Percentiles rank a stretch among this genome's conserved stretches.
phyloP scores from a whole-genome alignment of 805 yeast genomes.

The Ogataea dorogensis region DNA sequence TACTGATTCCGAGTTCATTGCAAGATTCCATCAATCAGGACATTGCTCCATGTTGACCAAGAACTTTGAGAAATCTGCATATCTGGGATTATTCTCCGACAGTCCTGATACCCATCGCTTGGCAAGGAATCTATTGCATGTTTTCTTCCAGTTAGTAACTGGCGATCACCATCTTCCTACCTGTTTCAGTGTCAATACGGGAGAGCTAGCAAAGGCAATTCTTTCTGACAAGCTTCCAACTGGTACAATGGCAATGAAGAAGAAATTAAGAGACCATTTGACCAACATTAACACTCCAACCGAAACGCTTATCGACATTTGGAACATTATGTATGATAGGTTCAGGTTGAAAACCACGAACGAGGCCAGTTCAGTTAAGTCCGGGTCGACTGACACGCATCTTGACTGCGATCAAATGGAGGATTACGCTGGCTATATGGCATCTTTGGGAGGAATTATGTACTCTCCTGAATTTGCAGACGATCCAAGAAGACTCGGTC shows the following conservation, averaged over 20 bases:
- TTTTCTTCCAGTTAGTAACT: constrained; percentile 24
- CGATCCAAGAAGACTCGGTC: constrained; percentile 29
- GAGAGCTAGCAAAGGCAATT: constrained; percentile 42
- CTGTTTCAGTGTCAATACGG: constrained; percentile 33
- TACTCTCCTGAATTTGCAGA: constrained; percentile 33
- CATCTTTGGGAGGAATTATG: constrained; percentile 67
- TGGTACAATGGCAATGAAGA: constrained; percentile 73
- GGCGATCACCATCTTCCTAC: constrained; percentile 20
- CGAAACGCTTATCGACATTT: constrained; percentile 39
- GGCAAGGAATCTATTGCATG: constrained; percentile 41
- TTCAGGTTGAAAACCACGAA: constrained; percentile 12
- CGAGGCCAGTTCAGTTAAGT: constrained; percentile 9
- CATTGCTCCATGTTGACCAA: constrained; percentile 36
- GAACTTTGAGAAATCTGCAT: constrained; percentile 49
- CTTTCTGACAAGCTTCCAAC: constrained; percentile 59
- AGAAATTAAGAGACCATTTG: constrained; percentile 51
- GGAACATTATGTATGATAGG: constrained; percentile 45
- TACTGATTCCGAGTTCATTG: constrained; percentile 2
- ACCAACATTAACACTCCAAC: constrained; percentile 34
- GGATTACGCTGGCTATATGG: constrained; percentile 70
- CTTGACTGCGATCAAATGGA: constrained; percentile 18
- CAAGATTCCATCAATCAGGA: constrained; percentile 21
- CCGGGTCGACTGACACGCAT: constrained; percentile 6
- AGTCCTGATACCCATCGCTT: constrained; percentile 48
- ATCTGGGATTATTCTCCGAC: constrained; percentile 51